Percentiles rank a stretch among this genome's conserved stretches.
Evolutionary conservation across 306 rosid species (phyloP).

Genomic region (Alnus rubra): DNA sequence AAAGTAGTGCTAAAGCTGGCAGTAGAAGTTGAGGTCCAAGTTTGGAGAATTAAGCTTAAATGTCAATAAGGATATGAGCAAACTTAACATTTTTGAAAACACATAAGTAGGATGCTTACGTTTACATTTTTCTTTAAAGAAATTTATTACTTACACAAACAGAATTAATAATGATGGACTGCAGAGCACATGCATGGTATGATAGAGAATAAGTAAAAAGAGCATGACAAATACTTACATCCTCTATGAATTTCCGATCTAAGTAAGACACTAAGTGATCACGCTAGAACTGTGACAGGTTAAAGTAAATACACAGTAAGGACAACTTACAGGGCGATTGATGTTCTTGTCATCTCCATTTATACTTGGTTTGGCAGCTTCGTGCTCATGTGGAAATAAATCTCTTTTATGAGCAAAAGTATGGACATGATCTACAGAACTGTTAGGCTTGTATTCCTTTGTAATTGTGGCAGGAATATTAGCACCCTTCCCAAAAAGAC

Average conservation of each 20-base stretch:
- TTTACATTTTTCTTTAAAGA: not conserved
- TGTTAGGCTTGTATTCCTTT: slow-evolving; percentile 68
- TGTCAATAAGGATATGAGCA: not conserved
- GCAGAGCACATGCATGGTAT: slow-evolving; percentile 2
- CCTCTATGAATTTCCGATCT: not conserved
- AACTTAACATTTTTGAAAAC: not conserved
- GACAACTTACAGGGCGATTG: slow-evolving; percentile 69
- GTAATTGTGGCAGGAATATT: slow-evolving; percentile 44
- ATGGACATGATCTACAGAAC: slow-evolving; percentile 66
- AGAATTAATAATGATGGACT: not conserved
- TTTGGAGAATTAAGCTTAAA: not conserved
- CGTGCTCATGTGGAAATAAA: slow-evolving; percentile 57
- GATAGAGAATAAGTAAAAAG: slow-evolving; percentile 8
- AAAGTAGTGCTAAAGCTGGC: not conserved
- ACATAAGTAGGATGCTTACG: not conserved
- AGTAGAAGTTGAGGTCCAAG: not conserved
- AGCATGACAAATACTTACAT: slow-evolving; percentile 11
- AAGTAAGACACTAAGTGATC: slow-evolving; percentile 12
- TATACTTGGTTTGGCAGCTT: slow-evolving; percentile 49
- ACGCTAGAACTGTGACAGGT: slow-evolving; percentile 1
- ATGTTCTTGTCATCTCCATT: slow-evolving; percentile 68
- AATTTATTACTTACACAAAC: not conserved
- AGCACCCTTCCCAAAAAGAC: slow-evolving; percentile 74
- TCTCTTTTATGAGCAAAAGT: slow-evolving; percentile 59
- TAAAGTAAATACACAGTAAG: slow-evolving; percentile 15